Conservation (phyloP, 176 grass and related monocot species). For the Pharus latifolius region DNA sequence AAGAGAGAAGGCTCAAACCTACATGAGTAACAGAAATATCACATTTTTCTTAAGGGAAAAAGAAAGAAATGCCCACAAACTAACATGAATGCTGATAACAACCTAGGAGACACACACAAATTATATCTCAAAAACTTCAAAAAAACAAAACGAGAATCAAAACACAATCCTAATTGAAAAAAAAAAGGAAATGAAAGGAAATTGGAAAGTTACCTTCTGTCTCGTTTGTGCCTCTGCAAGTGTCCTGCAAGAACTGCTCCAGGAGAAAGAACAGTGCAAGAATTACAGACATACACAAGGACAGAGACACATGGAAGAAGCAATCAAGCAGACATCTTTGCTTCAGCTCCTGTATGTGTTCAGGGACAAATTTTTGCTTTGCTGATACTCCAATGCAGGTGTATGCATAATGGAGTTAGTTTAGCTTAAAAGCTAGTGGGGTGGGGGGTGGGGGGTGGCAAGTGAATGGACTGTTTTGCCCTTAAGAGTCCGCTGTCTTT, state of each 20-base stretch:
- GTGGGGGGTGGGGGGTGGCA: background rate
- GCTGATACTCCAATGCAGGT: constrained; percentile 33
- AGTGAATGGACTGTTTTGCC: background rate
- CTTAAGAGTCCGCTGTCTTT: no score
- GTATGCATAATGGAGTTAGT: constrained; percentile 20
- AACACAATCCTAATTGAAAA: background rate
- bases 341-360: constrained; percentile 12
- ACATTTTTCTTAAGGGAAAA: background rate
- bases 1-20: background rate
- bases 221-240: background rate
- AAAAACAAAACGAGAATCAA: no score
- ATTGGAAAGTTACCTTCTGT: background rate
- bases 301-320: background rate
- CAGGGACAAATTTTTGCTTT: constrained; percentile 10
- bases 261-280: background rate
- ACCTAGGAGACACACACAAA: background rate
- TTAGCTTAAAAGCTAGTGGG: constrained; percentile 27
- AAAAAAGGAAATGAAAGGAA: background rate
- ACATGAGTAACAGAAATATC: background rate
- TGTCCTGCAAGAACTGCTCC: background rate
- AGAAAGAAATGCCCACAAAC: background rate
- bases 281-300: background rate
- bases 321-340: constrained; percentile 17
- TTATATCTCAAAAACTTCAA: background rate
- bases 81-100: background rate